phyloP scores from a whole-genome alignment of 1,284 basidiomycete genomes.

The Cryptococcus hybrid region DNA sequence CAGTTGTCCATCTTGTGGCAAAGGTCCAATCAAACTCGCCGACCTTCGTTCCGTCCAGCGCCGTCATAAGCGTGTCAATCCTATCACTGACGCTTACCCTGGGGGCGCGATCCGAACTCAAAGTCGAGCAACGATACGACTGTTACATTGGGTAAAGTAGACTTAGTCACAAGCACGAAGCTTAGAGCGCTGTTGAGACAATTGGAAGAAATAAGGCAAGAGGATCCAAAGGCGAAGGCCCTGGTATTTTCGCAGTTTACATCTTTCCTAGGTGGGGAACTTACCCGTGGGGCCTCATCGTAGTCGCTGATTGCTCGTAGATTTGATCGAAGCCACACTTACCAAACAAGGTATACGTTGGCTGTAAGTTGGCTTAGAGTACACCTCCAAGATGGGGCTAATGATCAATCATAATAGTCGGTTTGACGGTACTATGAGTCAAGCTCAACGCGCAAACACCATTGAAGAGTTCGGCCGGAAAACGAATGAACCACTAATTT shows the following conservation, averaged over 20 bases:
- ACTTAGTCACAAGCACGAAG: slow-evolving; percentile 82
- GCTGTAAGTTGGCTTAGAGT: slow-evolving; percentile 47
- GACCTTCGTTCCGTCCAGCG: slow-evolving; percentile 42
- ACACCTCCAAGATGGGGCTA: not conserved
- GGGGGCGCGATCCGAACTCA: slow-evolving; percentile 15
- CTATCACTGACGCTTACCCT: slow-evolving; percentile 27
- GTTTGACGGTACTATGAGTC: slow-evolving; percentile 92
- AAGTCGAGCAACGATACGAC: slow-evolving; percentile 17
- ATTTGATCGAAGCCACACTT: slow-evolving; percentile 73
- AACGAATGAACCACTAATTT: slow-evolving; percentile 67
- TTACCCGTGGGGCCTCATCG: not conserved
- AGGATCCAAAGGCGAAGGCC: slow-evolving; percentile 73
- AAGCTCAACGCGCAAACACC: slow-evolving; percentile 74
- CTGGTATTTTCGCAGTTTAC: slow-evolving; percentile 79
- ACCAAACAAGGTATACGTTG: slow-evolving; percentile 70
- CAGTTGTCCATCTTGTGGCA: slow-evolving; percentile 44
- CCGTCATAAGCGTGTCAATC: slow-evolving; percentile 47
- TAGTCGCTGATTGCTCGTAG: slow-evolving; percentile 37
- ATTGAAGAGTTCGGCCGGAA: slow-evolving; percentile 70
- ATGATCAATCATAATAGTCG: slow-evolving; percentile 47
- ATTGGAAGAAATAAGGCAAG: slow-evolving; percentile 36
- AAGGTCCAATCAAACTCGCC: slow-evolving; percentile 36
- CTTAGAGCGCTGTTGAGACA: slow-evolving; percentile 42
- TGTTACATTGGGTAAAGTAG: slow-evolving; percentile 66
- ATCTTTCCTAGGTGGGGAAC: slow-evolving; percentile 59